phyloP scores from a whole-genome alignment of 2,329 filamentous ascomycete genomes.

The Neofusicoccum kwambonambiense region DNA sequence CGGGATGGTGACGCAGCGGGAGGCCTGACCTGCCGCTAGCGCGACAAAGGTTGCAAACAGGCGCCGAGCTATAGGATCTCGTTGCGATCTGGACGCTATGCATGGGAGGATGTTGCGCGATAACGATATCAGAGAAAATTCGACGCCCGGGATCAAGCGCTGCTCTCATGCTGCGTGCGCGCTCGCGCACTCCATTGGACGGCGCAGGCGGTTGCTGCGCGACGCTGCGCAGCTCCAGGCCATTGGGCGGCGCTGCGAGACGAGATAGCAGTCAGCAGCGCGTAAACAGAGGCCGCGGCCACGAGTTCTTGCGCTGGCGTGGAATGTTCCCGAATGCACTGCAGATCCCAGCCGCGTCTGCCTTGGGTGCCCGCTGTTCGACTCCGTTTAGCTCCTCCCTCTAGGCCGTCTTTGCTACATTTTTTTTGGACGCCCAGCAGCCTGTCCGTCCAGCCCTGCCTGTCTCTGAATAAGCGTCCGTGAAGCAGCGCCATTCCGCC shows the following conservation, averaged over 20 bases:
- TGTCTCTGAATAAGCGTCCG: conserved; percentile 19
- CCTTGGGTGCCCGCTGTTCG: conserved; percentile 14
- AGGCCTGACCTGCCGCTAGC: conserved; percentile 12
- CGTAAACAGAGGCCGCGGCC: conserved; percentile 4
- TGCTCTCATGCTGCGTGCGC: neutral
- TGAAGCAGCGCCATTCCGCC: conserved; percentile 13
- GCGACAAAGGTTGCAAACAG: neutral
- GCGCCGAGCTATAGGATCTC: neutral
- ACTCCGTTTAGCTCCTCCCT: conserved; percentile 10
- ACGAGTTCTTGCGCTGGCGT: conserved; percentile 3
- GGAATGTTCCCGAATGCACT: conserved; percentile 11
- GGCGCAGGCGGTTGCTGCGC: neutral
- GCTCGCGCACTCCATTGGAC: too few species aligned
- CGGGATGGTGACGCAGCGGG: conserved; percentile 10
- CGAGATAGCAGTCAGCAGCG: neutral
- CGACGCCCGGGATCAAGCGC: neutral
- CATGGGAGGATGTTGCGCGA: neutral
- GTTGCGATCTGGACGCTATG: conserved; percentile 4
- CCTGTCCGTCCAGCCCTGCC: conserved; percentile 4
- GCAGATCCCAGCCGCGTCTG: conserved; percentile 6
- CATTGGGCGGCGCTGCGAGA: neutral
- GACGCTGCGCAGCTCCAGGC: neutral
- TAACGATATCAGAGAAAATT: neutral
- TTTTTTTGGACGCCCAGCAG: conserved; percentile 11
- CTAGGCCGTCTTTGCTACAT: conserved; percentile 14